Evolutionary conservation across 225 moss, liverwort and hornwort genomes (phyloP).

Genomic region (Straminergon stramineum): DNA sequence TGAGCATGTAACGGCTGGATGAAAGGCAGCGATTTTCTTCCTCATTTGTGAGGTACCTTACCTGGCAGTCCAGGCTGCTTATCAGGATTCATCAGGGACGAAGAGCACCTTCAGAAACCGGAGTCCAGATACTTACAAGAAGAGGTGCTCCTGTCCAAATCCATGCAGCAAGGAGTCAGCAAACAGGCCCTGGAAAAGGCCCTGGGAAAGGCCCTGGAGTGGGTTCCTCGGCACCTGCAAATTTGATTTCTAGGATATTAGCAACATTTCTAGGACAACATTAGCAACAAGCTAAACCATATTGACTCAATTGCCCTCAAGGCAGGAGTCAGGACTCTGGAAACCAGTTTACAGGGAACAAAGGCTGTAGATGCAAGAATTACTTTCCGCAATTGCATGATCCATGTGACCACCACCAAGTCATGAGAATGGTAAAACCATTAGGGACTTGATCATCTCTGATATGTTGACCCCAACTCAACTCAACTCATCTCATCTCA

Average conservation of each 20-base stretch:
- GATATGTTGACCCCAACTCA: not conserved
- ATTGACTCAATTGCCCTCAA: not conserved
- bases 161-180: not conserved
- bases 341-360: not conserved
- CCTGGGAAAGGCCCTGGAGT: not conserved
- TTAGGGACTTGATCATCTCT: too few relatives aligned
- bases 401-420: not conserved
- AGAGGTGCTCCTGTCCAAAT: not conserved
- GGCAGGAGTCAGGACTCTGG: not conserved
- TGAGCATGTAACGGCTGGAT: slow-evolving; percentile 21
- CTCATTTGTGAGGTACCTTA: not conserved
- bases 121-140: not conserved
- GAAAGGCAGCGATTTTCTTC: not conserved
- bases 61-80: not conserved
- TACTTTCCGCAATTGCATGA: not conserved
- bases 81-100: not conserved
- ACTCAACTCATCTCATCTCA: not conserved
- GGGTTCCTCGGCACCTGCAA: not conserved
- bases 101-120: not conserved
- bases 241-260: not conserved
- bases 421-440: not conserved
- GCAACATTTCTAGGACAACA: too few relatives aligned
- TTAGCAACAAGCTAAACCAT: not conserved
- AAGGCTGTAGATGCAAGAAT: not conserved
- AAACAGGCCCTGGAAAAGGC: not conserved